Base-by-base conservation (phyloP, 2,329 filamentous ascomycete species). In the Aspergillus sp. region DNA sequence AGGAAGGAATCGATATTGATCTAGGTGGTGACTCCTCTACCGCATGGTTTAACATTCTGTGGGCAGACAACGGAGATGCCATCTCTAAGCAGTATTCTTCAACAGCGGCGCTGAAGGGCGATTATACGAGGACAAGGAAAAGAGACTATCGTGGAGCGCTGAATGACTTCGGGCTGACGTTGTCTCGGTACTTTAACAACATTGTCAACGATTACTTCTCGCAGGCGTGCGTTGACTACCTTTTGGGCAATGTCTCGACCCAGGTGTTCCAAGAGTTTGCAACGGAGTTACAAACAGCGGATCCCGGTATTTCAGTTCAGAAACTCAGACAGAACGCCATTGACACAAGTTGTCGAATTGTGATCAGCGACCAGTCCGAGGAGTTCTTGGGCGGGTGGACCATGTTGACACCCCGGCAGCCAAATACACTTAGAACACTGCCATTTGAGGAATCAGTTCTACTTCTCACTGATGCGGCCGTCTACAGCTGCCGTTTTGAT, bases 191-290 rank as follows among this genome's bases (percentile, higher is more conserved):
- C 70, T 89, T 86, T 70, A 88, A 83, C 70, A 98, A 96, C 64
- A 95, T 98, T 75, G 92, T 99, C 63, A 96, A 96, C 65, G 95
- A 99, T 75, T 97, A 96, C 74, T 98, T 98, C 75, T 89, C 93
- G 20, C 95, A 99, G 73, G 90, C 92, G 0, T 91, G 90, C 51
- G 96, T 99, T 63, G 95, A 99, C 72, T 98, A 95, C 70, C 83
- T 96, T 4, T 84, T 98, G 0, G 95, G 95, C 19, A 95, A 95
- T 64, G 90, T 96, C 11, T 91, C 89, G 0, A 88, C 87, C 1
- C 81, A 87, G 15, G 89, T 96, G 3, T 98, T 98, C 70, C 90
- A 93, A 56, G 95, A 99, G 65, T 99, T 99, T 62, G 92, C 97
- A 69, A 86, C 89, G 15, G 89, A 93, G 65, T 92, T 99, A 86